Base-by-base conservation (phyloP, 495 filamentous ascomycete genomes). In the Penicillium crystallinum region DNA sequence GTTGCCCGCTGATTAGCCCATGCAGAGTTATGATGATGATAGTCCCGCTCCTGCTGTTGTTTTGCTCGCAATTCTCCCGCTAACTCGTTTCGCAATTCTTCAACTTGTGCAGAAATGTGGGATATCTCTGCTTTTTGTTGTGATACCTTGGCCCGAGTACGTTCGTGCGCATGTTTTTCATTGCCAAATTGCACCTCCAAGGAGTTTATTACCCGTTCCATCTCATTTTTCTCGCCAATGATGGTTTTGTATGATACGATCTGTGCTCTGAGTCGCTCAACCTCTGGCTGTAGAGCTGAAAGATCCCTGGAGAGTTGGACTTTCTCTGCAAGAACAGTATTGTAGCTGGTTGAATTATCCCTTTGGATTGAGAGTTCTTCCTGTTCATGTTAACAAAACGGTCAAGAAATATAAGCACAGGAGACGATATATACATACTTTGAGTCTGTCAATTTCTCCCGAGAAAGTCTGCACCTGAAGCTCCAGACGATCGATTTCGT, bases 161-260 rank as follows among this genome's bases (percentile, higher is more conserved):
- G 81, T 49, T 87, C 80, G 19, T 81, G 74, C 2, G 85, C 76
- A 22, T 83, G 78, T 63, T 84, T 91, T 63, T 91, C 86, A 41
- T 85, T 84, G 49, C 89, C 88, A 8, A 96, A 75, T 60, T 93
- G 86, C 36, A 89, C 80, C 60, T 95, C 86, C 4, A 92, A 61
- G 4, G 84, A 81, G 59, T 75, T 85, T 33, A 95, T 63, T 65
- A 90, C 84, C 23, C 87, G 79, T 58, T 91, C 82, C 12, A 96
- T 66, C 14, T 83, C 78, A 15, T 90, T 67, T 56, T 93, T 95
- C 58, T 91, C 88, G 2, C 84, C 72, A 22, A 91, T 72, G 6
- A 86, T 65, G 6, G 76, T 74, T 56, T 89, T 84, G 35, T 88
- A 76, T 21, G 81, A 80, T 14, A 77, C 70, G 19, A 81, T 77